phyloP scores from a whole-genome alignment of 2,329 filamentous ascomycete species.

The Paraphaeosphaeria sporulosa region DNA sequence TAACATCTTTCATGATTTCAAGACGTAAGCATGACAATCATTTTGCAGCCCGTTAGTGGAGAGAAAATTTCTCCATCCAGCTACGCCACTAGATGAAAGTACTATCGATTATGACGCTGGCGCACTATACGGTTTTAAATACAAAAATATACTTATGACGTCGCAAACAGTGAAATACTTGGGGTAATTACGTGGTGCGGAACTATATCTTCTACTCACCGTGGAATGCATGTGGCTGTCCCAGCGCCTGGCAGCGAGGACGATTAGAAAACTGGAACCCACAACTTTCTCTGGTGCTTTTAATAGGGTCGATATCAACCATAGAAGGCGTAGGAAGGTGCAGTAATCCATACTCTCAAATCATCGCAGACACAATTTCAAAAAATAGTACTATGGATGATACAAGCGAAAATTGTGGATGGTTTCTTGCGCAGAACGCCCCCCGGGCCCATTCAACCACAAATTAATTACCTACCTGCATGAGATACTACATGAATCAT shows the following conservation, averaged over 20 bases:
- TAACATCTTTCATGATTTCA: no score
- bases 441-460: no score
- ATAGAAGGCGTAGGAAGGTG: slow-evolving; percentile 19
- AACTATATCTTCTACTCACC: slow-evolving; percentile 40
- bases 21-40: slow-evolving; percentile 47
- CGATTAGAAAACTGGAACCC: slow-evolving; percentile 61
- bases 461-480: no score
- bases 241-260: slow-evolving; percentile 26
- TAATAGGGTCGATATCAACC: slow-evolving; percentile 55
- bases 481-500: slow-evolving; percentile 24
- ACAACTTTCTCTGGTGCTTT: slow-evolving; percentile 61
- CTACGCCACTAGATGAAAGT: slow-evolving; percentile 61
- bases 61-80: slow-evolving; percentile 53
- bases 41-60: slow-evolving; percentile 54
- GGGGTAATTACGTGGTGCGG: slow-evolving; percentile 63
- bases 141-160: slow-evolving; percentile 63
- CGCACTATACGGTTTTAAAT: slow-evolving; percentile 64
- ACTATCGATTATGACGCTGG: slow-evolving; percentile 63
- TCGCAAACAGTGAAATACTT: slow-evolving; percentile 47
- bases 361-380: slow-evolving; percentile 43
- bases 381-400: slow-evolving; percentile 54
- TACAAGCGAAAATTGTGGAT: slow-evolving; percentile 52
- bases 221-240: slow-evolving; percentile 54
- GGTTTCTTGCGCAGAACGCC: slow-evolving; percentile 48
- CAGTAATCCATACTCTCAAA: slow-evolving; percentile 22